Base-by-base conservation (phyloP, 1,284 basidiomycete species). In the Athelia psychrophila region DNA sequence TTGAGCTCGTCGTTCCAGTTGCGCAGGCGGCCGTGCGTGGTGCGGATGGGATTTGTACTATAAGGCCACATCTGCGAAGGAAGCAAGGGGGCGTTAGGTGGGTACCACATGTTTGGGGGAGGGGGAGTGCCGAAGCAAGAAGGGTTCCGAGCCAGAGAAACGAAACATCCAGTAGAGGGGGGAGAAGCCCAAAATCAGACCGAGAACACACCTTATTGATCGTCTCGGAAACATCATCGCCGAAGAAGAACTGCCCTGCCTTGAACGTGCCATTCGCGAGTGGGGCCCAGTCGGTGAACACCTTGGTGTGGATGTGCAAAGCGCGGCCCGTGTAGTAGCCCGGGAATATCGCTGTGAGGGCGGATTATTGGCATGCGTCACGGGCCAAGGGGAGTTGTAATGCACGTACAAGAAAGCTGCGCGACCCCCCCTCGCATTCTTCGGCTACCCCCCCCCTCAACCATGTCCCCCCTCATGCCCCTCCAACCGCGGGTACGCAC, bases 201-300 rank as follows among this genome's bases (percentile, higher is more conserved):
- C n/a, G n/a, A 22, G 35, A 15, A 59, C 67, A 16, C 36, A 73
- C 73, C 60, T 76, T 73, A 54, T 79, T 76, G 12, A 79, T 61
- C 22, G 72, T 63, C 33, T 70, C 61, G 60, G 81, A 83, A 51
- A 83, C 68, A 3, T 75, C 74, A 55, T 86, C 83, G 27, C 83
- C 80, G 54, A 86, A 83, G 72, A 85, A 86, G 65, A 83, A 81
- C 59, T 86, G 83, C 1, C 83, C 83, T n/a, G 76, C 72, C 54
- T 56, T 62, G 71, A 75, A 74, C 49, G 76, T 68, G 56, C 77
- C 66, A 62, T 81, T 75, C 47, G 68, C 59, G 48, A 75, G 58
- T 4, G 63, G 55, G 2, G 62, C 61, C 62, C 65, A 67, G 24
- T 55, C 56, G 1, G 73, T 73, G 63, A 76, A 78, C 8, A 81